Base-by-base conservation (phyloP, 2,329 filamentous ascomycete genomes). In the Plenodomus lindquistii region DNA sequence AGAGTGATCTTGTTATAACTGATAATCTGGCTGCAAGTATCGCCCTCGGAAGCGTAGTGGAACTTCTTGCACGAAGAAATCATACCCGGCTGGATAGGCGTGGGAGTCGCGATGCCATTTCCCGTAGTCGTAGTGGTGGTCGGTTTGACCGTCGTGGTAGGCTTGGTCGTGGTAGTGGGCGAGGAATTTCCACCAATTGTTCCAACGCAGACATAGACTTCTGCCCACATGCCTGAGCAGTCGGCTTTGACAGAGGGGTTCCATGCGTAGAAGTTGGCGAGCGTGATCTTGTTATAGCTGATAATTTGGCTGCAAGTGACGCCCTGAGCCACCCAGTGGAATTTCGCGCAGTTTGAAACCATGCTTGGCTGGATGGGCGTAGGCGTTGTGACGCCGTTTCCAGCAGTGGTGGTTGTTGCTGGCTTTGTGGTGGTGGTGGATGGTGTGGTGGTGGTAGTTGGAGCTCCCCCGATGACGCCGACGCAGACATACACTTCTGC, bases 401-500 rank as follows among this genome's bases (percentile, higher is more conserved):
- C 9, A 3, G 48, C 40, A 22, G 42, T 47, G 3, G 35, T 50
- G 18, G 50, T 19, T 11, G 46, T 45, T 19, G 45, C 24, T 2
- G 50, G 46, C 7, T 45, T 20, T 17, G 35, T 24, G 4, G 34
- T 42, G 13, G 48, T 36, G 5, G 49, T 48, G n/a, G n/a, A n/a
- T n/a, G n/a, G n/a, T n/a, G n/a, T n/a, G n/a, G n/a, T n/a, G n/a
- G n/a, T n/a, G n/a, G n/a, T n/a, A n/a, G n/a, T n/a, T n/a, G n/a
- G n/a, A n/a, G n/a, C n/a, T n/a, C 41, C 36, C 17, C 54, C 51
- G 20, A 52, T 44, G 21, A 54, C 47, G 37, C 16, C 29, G 10
- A 57, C 46, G 35, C 52, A 57, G 13, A 46, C 52, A 18, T 55
- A 55, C 2, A 49, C 44, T 7, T 55, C 42, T 16, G 42, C 44